Percentiles rank a stretch among this genome's conserved stretches.
phyloP scores from a whole-genome alignment of 176 grass and related monocot genomes.

The Bothriochloa decipiens region DNA sequence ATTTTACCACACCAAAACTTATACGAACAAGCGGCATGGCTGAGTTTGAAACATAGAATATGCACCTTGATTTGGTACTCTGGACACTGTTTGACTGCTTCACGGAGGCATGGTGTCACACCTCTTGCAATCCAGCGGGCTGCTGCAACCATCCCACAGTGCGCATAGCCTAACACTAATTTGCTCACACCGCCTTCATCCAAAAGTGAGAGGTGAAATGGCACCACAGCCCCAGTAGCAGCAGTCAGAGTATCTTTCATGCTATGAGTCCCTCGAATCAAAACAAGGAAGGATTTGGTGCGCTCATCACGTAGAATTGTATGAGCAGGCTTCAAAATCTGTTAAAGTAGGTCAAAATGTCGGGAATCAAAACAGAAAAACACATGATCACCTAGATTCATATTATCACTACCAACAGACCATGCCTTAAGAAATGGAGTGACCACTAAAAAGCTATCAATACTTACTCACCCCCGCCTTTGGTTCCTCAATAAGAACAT shows the following conservation, averaged over 20 bases:
- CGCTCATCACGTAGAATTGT: constrained; percentile 80
- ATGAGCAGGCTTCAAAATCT: constrained; percentile 92
- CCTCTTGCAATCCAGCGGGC: constrained; percentile 93
- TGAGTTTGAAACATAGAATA: constrained; percentile 28
- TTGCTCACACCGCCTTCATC: constrained; percentile 90
- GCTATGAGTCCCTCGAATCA: constrained; percentile 93
- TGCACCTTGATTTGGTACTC: constrained; percentile 91
- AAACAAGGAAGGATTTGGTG: constrained; percentile 87
- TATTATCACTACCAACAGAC: constrained; percentile 17
- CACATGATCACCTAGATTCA: constrained; percentile 12
- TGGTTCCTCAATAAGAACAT: constrained; percentile 91
- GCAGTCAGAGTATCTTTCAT: constrained; percentile 88
- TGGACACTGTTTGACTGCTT: constrained; percentile 67
- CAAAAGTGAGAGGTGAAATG: constrained; percentile 95
- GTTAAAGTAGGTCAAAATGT: constrained; percentile 24
- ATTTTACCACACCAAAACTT: not conserved
- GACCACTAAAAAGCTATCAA: constrained; percentile 36
- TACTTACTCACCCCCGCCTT: constrained; percentile 90
- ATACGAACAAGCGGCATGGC: not conserved
- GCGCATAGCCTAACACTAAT: constrained; percentile 93
- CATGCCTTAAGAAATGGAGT: constrained; percentile 20
- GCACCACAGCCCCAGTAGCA: constrained; percentile 90
- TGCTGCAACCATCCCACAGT: constrained; percentile 91
- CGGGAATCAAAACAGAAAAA: constrained; percentile 24
- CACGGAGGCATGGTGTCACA: constrained; percentile 69